Base-by-base conservation (phyloP, 176 grass and related monocot species). In the Luzula sylvatica region DNA sequence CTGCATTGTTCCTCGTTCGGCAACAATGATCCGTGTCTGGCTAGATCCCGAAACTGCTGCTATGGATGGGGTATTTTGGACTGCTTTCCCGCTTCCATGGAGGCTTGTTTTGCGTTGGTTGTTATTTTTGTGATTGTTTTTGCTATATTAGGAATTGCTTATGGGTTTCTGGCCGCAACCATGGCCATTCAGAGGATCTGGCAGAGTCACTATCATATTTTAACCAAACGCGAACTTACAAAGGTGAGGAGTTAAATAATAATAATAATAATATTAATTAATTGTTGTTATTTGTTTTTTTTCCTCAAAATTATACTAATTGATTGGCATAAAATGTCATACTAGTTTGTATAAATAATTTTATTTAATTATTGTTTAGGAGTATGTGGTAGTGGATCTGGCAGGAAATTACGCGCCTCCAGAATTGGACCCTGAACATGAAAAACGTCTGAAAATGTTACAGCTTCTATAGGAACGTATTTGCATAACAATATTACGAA, bases 31-130 rank as follows among this genome's bases (percentile, higher is more conserved):
- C 92, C 92, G 11, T 96, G 84, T 42, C 38, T 96, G 57, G 81
- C 81, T 11, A 84, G 90, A 46, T 89, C 80, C 63, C 84, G 90
- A 14, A 89, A 96, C 74, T 96, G 90, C 71, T 96, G 90, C 81
- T 96, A 96, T 65, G 90, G 90, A 8, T 96, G 84, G 90, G 90
- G 90, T 46, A 82, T 98, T 46, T 56, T 98, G 15, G 92, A 98
- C 51, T 98, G 84, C 52, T 78, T 89, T 40, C 92, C 92, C 42
- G 85, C 92, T 63, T 98, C 92, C 9, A 55, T 98, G 26, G 84
- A 98, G 71, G 92, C 92, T 11, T 89, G 84, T 50, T 98, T 98
- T 72, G 92, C 78, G 13, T 68, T 98, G 35, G 85, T 90, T 8
- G 61, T 98, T 38, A 68, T 98, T 59, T 98, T 98, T 48, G 68